Evolutionary conservation across 768 basidiomycete species (phyloP).

Genomic region (Kwoniella newhampshirensis): DNA sequence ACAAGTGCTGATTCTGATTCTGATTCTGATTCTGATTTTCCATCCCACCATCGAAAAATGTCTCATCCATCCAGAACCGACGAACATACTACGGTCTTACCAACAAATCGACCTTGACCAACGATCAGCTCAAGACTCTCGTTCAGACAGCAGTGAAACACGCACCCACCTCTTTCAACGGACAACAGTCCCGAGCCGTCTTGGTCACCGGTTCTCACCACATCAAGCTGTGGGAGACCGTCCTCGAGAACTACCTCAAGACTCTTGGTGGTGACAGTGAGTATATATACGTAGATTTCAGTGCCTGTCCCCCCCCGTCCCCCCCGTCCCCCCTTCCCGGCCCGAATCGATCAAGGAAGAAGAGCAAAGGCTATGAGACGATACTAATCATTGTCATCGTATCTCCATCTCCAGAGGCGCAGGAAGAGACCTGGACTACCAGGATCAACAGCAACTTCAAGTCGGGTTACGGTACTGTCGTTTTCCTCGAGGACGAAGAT

Average conservation of each 20-base stretch:
- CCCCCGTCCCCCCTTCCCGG: no score
- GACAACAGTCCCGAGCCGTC: conserved; percentile 51
- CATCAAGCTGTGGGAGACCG: conserved; percentile 47
- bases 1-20: no score
- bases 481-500: conserved; percentile 54
- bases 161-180: conserved; percentile 53
- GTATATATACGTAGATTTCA: no score
- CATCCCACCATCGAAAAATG: no score
- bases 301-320: no score
- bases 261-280: conserved; percentile 7
- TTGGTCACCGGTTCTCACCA: conserved; percentile 49
- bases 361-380: no score
- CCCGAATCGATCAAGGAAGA: background rate
- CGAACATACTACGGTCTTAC: conserved; percentile 51
- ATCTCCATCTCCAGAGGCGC: conserved; percentile 29
- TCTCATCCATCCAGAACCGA: conserved; percentile 33
- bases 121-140: conserved; percentile 47
- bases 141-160: conserved; percentile 52
- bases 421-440: conserved; percentile 22
- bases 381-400: no score
- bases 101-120: conserved; percentile 42
- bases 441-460: conserved; percentile 41
- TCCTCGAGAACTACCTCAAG: conserved; percentile 11
- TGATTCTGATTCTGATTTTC: background rate
- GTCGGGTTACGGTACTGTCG: conserved; percentile 52